Evolutionary conservation across 306 rosid species (phyloP), one percentile per base, ranked within the genome.

Genomic region (Vigna mungo): DNA sequence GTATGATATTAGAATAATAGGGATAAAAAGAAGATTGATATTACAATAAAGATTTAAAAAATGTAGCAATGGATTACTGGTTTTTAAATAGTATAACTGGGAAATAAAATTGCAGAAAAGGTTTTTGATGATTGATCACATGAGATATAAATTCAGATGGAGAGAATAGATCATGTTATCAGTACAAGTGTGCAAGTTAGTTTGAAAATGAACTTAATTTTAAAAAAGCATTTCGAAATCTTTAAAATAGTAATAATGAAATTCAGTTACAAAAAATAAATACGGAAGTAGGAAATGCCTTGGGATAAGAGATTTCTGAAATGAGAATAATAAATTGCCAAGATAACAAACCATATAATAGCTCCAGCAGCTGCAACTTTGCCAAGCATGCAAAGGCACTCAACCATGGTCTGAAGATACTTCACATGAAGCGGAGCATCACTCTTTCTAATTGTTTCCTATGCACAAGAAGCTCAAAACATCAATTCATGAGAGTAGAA

Each of bases 341-440:
- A 76, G 85, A 82, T 8, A 81, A 82, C 94, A 52, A 80, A 96
- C 99, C 99, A 92, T 82, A 92, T 96, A n/a, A 96, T 84, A 81
- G 98, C 98, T 67, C 99, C 99, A 78, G 94, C 99, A 76, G 99
- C 98, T 9, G 98, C 97, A 83, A 92, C 93, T 92, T 96, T 96
- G 75, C 98, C 93, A 75, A 96, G 98, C 90, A 92, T 89, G 86
- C 88, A 91, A 70, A 96, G 98, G 82, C 99, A 96, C 86, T 92
- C 99, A 47, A 96, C 96, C 99, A 96, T 84, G 77, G 99, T 96
- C 80, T 91, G 98, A 76, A 96, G 85, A 87, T 96, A 96, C 86
- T 96, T 96, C 77, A 92, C 91, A 86, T 91, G 89, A 82, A 86
- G 94, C 0, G 94, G 92, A 68, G 97, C 91, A 84, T 89, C 97